A percentile compares a stretch with the other conserved stretches of the same genome.
phyloP scores from a whole-genome alignment of 306 rosid genomes.

The Vigna radiata region DNA sequence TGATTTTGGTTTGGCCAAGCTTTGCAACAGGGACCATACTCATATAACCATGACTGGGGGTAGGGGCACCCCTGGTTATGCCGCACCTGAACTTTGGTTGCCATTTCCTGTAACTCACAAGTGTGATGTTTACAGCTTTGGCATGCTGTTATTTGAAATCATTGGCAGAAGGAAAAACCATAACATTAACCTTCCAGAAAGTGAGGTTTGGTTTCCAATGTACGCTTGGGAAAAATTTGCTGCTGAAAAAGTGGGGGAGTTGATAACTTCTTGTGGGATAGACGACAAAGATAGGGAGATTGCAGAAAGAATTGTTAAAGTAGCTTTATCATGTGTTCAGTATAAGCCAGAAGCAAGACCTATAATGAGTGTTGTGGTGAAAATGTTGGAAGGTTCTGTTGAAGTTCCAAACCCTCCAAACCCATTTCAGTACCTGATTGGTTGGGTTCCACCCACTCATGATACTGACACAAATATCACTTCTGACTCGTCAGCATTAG shows the following conservation, averaged over 20 bases:
- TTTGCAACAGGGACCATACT: slow-evolving; percentile 27
- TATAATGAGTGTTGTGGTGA: slow-evolving; percentile 49
- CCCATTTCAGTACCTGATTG: slow-evolving; percentile 42
- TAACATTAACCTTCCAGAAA: background rate
- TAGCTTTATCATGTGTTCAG: slow-evolving; percentile 52
- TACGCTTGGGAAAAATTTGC: slow-evolving; percentile 45
- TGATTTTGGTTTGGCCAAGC: slow-evolving; percentile 27
- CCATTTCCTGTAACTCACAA: slow-evolving; percentile 2
- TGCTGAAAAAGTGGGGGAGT: slow-evolving; percentile 5
- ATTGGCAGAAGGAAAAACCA: slow-evolving; percentile 18
- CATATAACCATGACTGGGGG: slow-evolving; percentile 15
- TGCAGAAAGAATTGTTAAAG: slow-evolving; percentile 45
- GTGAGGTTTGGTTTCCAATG: slow-evolving; percentile 37
- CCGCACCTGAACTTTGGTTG: slow-evolving; percentile 20
- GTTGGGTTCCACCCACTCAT: background rate
- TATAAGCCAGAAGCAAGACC: slow-evolving; percentile 49
- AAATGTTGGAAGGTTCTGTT: slow-evolving; percentile 55
- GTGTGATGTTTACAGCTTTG: slow-evolving; percentile 28
- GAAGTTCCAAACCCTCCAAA: slow-evolving; percentile 48
- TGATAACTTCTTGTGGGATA: slow-evolving; percentile 35
- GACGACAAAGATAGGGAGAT: slow-evolving; percentile 43
- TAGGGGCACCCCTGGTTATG: slow-evolving; percentile 19
- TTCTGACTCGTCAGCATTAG: background rate
- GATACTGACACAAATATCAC: background rate
- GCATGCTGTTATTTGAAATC: slow-evolving; percentile 13